These are phyloP conservation scores for Solanum acaule DNA, from an alignment of 257 asterid species.

Conservation along the genomic window DNA sequence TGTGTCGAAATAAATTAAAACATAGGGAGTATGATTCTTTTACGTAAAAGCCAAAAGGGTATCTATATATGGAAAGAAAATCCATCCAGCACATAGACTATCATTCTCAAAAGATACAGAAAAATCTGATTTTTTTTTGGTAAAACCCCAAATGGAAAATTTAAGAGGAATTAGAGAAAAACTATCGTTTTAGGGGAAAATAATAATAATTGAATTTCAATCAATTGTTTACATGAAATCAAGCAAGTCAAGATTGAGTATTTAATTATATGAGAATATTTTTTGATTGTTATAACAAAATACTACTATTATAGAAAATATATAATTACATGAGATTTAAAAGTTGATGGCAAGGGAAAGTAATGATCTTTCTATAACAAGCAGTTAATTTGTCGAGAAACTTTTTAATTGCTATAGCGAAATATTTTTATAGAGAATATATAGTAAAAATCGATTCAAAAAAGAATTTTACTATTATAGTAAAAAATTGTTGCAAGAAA, in stretches of 20 bases:
- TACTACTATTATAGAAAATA: not conserved
- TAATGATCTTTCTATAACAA: not conserved
- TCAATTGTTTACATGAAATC: constrained; percentile 13
- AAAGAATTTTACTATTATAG: too few relatives aligned
- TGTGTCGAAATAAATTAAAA: too few relatives aligned
- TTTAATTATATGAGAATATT: not conserved
- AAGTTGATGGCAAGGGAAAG: not conserved
- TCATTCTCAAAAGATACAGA: too few relatives aligned
- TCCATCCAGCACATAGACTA: too few relatives aligned
- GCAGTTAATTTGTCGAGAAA: not conserved
- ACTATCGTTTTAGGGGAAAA: not conserved
- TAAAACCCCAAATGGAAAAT: too few relatives aligned
- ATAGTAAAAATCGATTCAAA: not conserved
- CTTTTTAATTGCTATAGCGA: not conserved
- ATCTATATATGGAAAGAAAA: not conserved
- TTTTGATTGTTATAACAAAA: not conserved
- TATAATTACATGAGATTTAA: not conserved
- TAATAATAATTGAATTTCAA: not conserved
- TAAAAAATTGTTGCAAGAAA: not conserved
- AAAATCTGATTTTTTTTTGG: too few relatives aligned
- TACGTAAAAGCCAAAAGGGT: not conserved
- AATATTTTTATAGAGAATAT: not conserved
- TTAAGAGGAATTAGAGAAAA: not conserved
- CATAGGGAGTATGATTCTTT: not conserved
- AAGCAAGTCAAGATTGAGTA: constrained; percentile 21